Evolutionary conservation across 805 yeast species (phyloP).

Genomic region (Saccharomyces mikatae): DNA sequence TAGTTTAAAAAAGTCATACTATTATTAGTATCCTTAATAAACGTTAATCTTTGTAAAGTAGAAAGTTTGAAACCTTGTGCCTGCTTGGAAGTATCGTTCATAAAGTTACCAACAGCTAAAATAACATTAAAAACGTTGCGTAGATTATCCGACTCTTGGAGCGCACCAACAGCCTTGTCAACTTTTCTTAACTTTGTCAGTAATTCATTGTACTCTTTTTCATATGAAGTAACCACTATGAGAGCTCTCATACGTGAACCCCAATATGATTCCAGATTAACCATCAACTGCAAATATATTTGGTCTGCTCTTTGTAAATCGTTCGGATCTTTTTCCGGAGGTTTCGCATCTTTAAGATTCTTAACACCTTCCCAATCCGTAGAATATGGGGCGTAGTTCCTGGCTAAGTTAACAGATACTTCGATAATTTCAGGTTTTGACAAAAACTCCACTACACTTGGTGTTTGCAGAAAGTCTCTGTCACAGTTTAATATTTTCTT

Average conservation of each 20-base stretch:
- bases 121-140: slow-evolving; percentile 74
- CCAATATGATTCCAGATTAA: slow-evolving; percentile 86
- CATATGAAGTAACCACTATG: slow-evolving; percentile 57
- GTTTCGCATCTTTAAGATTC: slow-evolving; percentile 32
- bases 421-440: slow-evolving; percentile 68
- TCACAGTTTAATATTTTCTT: slow-evolving; percentile 70
- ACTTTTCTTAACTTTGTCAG: slow-evolving; percentile 56
- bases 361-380: slow-evolving; percentile 52
- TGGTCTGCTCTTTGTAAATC: slow-evolving; percentile 85
- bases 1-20: slow-evolving; percentile 86
- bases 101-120: slow-evolving; percentile 86
- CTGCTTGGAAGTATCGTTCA: slow-evolving; percentile 89
- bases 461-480: slow-evolving; percentile 55
- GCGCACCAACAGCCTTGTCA: slow-evolving; percentile 64
- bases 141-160: slow-evolving; percentile 59
- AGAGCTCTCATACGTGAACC: slow-evolving; percentile 81
- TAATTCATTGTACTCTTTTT: slow-evolving; percentile 70
- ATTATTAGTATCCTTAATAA: slow-evolving; percentile 83
- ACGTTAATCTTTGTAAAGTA: slow-evolving; percentile 81
- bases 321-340: slow-evolving; percentile 61
- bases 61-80: slow-evolving; percentile 88
- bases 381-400: slow-evolving; percentile 73
- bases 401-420: slow-evolving; percentile 58
- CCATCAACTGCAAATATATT: slow-evolving; percentile 71
- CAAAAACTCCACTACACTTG: slow-evolving; percentile 77